A percentile compares a stretch with the other conserved stretches of the same genome.
Evolutionary conservation across 1,139 yeast species (phyloP).

Genomic region (Zygoascus hellenicus): DNA sequence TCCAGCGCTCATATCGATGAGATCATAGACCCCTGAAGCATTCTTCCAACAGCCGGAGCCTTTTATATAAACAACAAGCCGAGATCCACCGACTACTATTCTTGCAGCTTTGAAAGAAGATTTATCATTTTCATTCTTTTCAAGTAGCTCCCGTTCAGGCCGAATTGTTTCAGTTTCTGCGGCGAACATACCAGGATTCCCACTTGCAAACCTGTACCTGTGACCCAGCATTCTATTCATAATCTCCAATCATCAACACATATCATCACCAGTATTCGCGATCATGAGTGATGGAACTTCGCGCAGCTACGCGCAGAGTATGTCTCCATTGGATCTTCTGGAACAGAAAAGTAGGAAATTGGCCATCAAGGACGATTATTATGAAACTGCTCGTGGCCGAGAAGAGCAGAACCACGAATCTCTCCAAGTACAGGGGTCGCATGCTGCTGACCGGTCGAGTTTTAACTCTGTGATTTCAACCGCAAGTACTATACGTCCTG

Average conservation of each 20-base stretch:
- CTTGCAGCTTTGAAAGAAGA: no score
- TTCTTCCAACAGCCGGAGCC: no score
- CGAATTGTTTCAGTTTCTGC: background rate
- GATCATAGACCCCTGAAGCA: no score
- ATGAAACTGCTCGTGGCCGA: no score
- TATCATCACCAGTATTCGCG: background rate
- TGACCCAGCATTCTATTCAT: background rate
- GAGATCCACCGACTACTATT: no score
- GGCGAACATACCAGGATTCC: background rate
- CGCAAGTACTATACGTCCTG: constrained; percentile 4
- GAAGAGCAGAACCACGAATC: background rate
- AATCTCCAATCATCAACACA: background rate
- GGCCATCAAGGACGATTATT: constrained; percentile 17
- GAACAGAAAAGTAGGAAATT: constrained; percentile 28
- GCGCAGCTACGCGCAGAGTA: constrained; percentile 17
- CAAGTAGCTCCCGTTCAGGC: no score
- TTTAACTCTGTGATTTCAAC: background rate
- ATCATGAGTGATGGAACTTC: background rate
- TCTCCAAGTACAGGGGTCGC: no score
- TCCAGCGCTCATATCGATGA: no score
- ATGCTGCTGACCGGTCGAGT: background rate
- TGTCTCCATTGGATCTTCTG: constrained; percentile 30
- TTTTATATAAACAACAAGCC: no score
- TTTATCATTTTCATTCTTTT: no score
- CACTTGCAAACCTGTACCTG: background rate